A percentile compares a stretch with the other conserved stretches of the same genome.
Conservation (phyloP, 345 rosid species). For the Brassica carinata region DNA sequence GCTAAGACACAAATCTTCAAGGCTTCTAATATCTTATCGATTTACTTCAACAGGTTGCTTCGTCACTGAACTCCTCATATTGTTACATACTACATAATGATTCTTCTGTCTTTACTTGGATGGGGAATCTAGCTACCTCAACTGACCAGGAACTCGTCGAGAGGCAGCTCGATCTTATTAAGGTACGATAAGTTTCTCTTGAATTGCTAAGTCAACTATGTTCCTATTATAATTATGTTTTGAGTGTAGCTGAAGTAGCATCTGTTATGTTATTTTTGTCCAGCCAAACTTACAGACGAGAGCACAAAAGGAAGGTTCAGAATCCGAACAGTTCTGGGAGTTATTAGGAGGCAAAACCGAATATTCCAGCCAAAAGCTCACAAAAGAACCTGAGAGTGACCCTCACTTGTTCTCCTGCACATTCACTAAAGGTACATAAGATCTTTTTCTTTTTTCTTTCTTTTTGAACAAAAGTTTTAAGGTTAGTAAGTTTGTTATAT, state of each 20-base stretch:
- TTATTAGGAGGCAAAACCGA: conserved; percentile 86
- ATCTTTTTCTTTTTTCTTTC: neutral
- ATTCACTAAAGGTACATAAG: conserved; percentile 63
- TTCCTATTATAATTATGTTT: neutral
- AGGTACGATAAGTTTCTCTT: conserved; percentile 50
- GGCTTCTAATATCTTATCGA: neutral
- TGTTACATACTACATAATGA: conserved; percentile 88
- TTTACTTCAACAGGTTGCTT: conserved; percentile 60
- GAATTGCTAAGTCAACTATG: neutral
- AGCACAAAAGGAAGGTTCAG: conserved; percentile 96
- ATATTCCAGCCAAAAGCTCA: conserved; percentile 72
- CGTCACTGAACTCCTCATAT: conserved; percentile 88
- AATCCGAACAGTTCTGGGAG: conserved; percentile 94
- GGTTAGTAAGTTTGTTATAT: neutral
- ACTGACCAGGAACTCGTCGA: conserved; percentile 84
- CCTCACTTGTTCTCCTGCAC: conserved; percentile 88
- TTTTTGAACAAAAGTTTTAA: neutral
- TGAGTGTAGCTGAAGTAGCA: neutral
- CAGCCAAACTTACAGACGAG: conserved; percentile 88
- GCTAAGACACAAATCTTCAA: neutral
- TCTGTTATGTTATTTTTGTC: conserved; percentile 33
- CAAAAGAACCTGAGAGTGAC: conserved; percentile 75
- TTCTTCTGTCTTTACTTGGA: conserved; percentile 82
- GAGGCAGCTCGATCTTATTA: conserved; percentile 92
- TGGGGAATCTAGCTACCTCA: conserved; percentile 71